Evolutionary conservation across 2,329 filamentous ascomycete species (phyloP), one percentile per base, ranked within the genome.

Genomic region (Botrytis porri): DNA sequence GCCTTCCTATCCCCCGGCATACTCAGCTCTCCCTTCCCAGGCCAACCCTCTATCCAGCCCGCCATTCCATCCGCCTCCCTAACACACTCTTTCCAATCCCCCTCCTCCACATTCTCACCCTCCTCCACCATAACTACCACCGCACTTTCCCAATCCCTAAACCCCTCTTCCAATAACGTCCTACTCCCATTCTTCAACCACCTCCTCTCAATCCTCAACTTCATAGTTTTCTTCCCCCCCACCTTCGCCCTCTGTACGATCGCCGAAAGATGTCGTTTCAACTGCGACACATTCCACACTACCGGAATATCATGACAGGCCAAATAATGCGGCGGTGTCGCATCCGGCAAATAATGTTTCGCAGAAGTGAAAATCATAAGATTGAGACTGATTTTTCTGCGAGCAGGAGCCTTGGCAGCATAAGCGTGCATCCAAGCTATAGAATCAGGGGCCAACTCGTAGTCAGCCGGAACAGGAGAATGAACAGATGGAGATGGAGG

Each of bases 21-120:
- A 20, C 37, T 71, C 20, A 71, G 14, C 10, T 32, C 43, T 6
- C 70, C 70, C 12, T 22, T 65, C 8, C 37, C 65, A 10, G 70
- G 70, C 70, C 70, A 72, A 1, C 63, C 70, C 25, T 67, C 37
- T 25, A 8, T 51, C 64, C n/a, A 63, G 20, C 70, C 70, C 3
- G 39, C 32, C 4, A 61, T 14, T 0, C 70, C 70, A 72, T 72
- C 70, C 25, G 32, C 45, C 8, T 66, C 70, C n/a, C 10, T 18
- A 3, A 71, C 20, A 32, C 35, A 65, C 10, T 65, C n/a, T 29
- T 18, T 43, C 35, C 70, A 51, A 9, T 32, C 45, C 7, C 22
- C 29, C 8, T 9, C 18, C 12, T 4, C 20, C 2, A 57, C 1
- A 45, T 45, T n/a, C 39, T 60, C 67, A 1, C 32, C 41, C n/a